These are phyloP conservation scores for Termitomyces eurrhizus DNA, from an alignment of 768 basidiomycete species.

Conservation along the genomic window DNA sequence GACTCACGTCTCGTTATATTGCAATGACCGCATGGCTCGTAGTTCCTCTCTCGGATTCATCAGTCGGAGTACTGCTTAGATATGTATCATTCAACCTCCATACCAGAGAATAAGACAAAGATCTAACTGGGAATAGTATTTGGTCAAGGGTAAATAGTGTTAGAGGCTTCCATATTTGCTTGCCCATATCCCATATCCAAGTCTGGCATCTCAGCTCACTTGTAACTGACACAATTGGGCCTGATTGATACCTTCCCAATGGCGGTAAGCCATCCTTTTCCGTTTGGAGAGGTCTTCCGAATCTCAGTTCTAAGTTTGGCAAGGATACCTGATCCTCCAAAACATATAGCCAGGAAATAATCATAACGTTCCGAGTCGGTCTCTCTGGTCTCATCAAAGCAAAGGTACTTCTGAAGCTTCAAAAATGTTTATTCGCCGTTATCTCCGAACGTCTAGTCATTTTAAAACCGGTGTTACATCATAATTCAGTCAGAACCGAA, in stretches of 20 bases:
- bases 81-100: not conserved
- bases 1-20: not conserved
- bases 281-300: not conserved
- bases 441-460: not conserved
- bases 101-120: not conserved
- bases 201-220: not conserved
- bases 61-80: not conserved
- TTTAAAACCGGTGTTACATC: not conserved
- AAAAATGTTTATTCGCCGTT: not conserved
- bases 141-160: not conserved
- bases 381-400: not conserved
- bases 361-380: not conserved
- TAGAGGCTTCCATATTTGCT: not conserved
- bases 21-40: not conserved
- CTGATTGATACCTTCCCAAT: not conserved
- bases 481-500: not conserved
- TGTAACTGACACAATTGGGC: too few relatives aligned
- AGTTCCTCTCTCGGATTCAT: not conserved
- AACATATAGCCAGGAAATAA: not conserved
- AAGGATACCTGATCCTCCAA: not conserved
- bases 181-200: too few relatives aligned
- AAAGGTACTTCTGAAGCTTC: not conserved
- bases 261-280: not conserved
- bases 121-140: not conserved
- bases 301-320: not conserved